These are phyloP conservation scores for Cutaneotrichosporon mucoides DNA, from an alignment of 1,284 basidiomycete species.

Conservation along the genomic window DNA sequence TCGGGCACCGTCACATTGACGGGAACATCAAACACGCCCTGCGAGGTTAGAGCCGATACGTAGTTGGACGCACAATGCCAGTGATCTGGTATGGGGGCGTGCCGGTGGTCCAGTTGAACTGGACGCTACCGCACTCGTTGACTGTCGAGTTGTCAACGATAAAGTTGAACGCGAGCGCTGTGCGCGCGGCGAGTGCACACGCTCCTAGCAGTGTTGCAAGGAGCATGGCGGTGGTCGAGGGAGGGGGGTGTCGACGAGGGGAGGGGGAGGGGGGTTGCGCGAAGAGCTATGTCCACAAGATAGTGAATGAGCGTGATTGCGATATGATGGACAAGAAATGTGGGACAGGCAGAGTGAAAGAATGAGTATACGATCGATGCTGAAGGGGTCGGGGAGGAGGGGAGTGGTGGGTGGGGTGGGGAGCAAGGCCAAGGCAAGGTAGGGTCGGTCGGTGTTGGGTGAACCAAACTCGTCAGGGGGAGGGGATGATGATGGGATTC, in stretches of 20 bases:
- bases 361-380: too few species aligned
- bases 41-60: neutral
- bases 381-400: too few species aligned
- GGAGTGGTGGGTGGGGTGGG: too few species aligned
- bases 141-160: slow-evolving; percentile 15
- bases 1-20: slow-evolving; percentile 32
- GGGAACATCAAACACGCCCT: slow-evolving; percentile 41
- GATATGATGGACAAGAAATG: too few species aligned
- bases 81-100: slow-evolving; percentile 31
- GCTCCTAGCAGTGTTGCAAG: slow-evolving; percentile 32
- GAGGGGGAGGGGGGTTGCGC: neutral
- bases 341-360: too few species aligned
- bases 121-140: slow-evolving; percentile 26
- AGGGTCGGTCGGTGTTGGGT: too few species aligned
- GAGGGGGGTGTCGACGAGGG: neutral
- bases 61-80: slow-evolving; percentile 27
- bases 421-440: too few species aligned
- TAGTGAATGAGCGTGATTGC: too few species aligned
- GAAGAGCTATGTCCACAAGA: too few species aligned
- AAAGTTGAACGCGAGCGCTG: slow-evolving; percentile 26
- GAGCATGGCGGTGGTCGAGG: slow-evolving; percentile 50
- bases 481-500: too few species aligned
- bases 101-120: slow-evolving; percentile 31
- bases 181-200: neutral
- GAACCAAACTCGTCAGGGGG: too few species aligned